phyloP scores from a whole-genome alignment of 306 rosid species.

The Dalbergia cochinchinensis region DNA sequence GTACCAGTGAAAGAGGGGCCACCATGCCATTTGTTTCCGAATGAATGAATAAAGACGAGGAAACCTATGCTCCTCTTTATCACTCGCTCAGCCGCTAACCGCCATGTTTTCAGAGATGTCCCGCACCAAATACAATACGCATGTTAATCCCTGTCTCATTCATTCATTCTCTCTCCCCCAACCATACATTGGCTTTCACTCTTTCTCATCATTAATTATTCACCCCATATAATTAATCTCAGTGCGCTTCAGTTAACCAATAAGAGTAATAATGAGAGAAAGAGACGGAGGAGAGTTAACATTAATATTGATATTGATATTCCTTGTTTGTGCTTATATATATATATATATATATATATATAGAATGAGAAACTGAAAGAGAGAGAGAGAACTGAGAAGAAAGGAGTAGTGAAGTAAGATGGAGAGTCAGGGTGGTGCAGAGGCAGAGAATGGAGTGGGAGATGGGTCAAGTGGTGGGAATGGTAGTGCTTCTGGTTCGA shows the following conservation, averaged over 20 bases:
- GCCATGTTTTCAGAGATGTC: conserved; percentile 93
- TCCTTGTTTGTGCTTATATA: too few relatives aligned
- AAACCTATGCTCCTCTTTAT: conserved; percentile 46
- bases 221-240: not conserved
- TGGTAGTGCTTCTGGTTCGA: conserved; percentile 40
- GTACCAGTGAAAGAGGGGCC: not conserved
- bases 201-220: not conserved
- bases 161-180: not conserved
- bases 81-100: conserved; percentile 62
- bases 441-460: not conserved
- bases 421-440: not conserved
- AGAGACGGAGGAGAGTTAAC: too few relatives aligned
- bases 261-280: not conserved
- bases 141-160: conserved; percentile 54
- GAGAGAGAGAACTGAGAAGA: too few relatives aligned
- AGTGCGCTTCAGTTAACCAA: not conserved
- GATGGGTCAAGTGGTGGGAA: not conserved
- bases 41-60: conserved; percentile 32
- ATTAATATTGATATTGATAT: too few relatives aligned
- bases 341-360: too few relatives aligned
- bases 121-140: conserved; percentile 92
- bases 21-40: conserved; percentile 37
- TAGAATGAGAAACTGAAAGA: too few relatives aligned
- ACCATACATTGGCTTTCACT: not conserved
- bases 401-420: not conserved